Conservation (phyloP, 75 land plant species). For the Picea glauca region DNA sequence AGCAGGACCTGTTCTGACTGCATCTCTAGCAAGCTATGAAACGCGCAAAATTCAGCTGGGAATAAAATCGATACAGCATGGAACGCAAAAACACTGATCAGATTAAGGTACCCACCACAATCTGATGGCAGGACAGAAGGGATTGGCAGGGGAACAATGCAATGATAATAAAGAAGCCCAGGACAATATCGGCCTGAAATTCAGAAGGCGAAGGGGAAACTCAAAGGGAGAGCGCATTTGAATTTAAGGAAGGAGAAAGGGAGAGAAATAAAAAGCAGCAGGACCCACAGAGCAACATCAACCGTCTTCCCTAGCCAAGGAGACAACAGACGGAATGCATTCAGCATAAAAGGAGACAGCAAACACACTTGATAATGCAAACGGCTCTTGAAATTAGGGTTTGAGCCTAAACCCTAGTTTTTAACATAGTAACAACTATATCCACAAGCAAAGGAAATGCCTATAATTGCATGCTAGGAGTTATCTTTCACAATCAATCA, state of each 20-base stretch:
- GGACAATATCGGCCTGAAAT: neutral
- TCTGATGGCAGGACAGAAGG: conserved; percentile 11
- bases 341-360: conserved; percentile 6
- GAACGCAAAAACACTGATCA: neutral
- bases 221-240: neutral
- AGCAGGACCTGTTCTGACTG: conserved; percentile 8
- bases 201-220: conserved; percentile 10
- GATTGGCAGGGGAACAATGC: conserved; percentile 8
- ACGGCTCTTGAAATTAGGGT: neutral
- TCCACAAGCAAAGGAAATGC: neutral
- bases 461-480: neutral
- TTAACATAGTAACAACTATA: neutral
- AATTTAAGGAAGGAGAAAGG: neutral
- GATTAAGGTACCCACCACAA: conserved; percentile 4
- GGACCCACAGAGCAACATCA: conserved; percentile 2
- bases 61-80: neutral
- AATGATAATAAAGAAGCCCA: neutral
- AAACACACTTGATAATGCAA: conserved; percentile 5
- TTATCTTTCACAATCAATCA: conserved; percentile 4
- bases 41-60: neutral
- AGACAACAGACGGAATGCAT: conserved; percentile 1
- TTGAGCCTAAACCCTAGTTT: neutral
- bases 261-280: neutral
- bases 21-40: neutral
- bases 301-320: neutral